Base-by-base conservation (phyloP, 768 basidiomycete species). In the Cystobasidiopsis lactophilus region DNA sequence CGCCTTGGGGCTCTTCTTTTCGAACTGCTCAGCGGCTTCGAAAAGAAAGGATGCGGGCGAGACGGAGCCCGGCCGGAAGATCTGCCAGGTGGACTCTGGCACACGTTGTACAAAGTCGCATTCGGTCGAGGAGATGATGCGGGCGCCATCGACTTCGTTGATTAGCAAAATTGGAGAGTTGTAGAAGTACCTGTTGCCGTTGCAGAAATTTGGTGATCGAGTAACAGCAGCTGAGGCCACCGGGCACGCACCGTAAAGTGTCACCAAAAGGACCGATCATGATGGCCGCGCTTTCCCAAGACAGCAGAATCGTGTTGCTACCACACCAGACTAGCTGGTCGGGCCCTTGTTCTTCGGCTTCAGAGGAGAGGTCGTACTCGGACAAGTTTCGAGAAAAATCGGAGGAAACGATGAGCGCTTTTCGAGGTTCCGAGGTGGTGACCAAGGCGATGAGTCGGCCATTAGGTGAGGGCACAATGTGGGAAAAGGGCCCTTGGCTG, bases 91-190 rank as follows among this genome's bases (percentile, higher is more conserved):
- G 0, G 85, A 79, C 31, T 74, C 85, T 85, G 91, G 86, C 1
- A 96, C 93, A 69, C 88, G 91, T 62, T 95, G 85, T 19, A 98
- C 70, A 51, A 95, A 76, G 60, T 95, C 88, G 61, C 80, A 84
- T 1, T 76, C 73, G 24, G 83, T 78, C 10, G 80, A 74, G 13
- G 79, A 75, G 39, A 89, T 66, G 39, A 96, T 72, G n/a, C 89
- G 76, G 1, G 89, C 74, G 16, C 93, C 86, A 61, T 98, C 93
- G 23, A 76, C 70, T 65, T 98, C 93, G 3, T 83, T 82, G 39
- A 89, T 71, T 0, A 80, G 77, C 62, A 82, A 77, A 1, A 76
- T 78, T 4, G 79, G 69, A 5, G 83, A 82, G 9, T 74, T 62
- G 61, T 95, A 88, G 61, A 74, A 73, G 63, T 82, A 93, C 59